Percentiles rank a stretch among this genome's conserved stretches.
Evolutionary conservation across 345 rosid genomes (phyloP).

Genomic region (Salix exigua): DNA sequence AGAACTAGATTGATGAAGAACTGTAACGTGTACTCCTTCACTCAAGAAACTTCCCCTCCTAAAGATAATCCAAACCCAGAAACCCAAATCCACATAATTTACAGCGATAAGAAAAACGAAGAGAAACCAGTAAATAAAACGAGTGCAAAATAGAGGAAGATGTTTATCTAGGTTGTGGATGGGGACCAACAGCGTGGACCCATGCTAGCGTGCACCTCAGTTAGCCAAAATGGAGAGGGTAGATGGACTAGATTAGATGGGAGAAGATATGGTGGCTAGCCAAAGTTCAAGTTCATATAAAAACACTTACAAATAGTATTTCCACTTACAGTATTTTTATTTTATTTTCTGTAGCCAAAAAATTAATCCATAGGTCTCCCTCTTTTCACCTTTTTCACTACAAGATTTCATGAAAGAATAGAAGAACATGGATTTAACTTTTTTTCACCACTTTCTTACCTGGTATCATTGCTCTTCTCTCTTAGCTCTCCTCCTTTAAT

Average conservation of each 20-base stretch:
- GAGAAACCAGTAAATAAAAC: slow-evolving; percentile 3
- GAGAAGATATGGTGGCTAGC: slow-evolving; percentile 50
- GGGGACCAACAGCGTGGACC: slow-evolving; percentile 63
- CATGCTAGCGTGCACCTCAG: slow-evolving; percentile 81
- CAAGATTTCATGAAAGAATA: slow-evolving; percentile 39
- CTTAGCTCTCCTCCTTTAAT: slow-evolving; percentile 12
- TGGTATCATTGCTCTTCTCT: slow-evolving; percentile 41
- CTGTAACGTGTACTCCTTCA: slow-evolving; percentile 27
- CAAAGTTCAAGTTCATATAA: slow-evolving; percentile 49
- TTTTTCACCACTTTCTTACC: slow-evolving; percentile 41
- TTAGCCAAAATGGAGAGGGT: slow-evolving; percentile 25
- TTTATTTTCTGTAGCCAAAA: slow-evolving; percentile 22
- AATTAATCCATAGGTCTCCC: slow-evolving; percentile 24
- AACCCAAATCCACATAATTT: slow-evolving; percentile 24
- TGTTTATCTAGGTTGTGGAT: slow-evolving; percentile 15
- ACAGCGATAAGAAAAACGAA: slow-evolving; percentile 8
- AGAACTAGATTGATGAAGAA: slow-evolving; percentile 25
- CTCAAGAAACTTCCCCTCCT: slow-evolving; percentile 32
- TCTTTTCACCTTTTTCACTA: slow-evolving; percentile 34
- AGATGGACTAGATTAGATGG: slow-evolving; percentile 36
- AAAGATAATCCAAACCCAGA: slow-evolving; percentile 24
- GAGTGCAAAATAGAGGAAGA: slow-evolving; percentile 33
- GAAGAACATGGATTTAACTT: slow-evolving; percentile 15
- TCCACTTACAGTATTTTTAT: slow-evolving; percentile 33
- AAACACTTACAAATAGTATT: slow-evolving; percentile 44